phyloP scores from a whole-genome alignment of 306 rosid species.

The Pachyrhizus erosus region DNA sequence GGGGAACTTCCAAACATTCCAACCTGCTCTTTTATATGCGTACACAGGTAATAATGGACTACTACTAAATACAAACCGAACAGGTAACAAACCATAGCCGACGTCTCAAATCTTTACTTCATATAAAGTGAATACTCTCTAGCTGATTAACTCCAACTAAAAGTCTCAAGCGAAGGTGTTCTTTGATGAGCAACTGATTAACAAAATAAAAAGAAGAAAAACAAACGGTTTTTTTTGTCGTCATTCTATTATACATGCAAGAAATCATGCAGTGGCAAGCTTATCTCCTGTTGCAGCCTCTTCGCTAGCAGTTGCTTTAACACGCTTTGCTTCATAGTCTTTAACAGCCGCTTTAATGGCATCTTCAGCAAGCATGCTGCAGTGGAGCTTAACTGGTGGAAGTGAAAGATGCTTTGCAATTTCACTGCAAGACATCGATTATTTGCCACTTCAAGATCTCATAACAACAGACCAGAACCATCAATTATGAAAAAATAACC shows the following conservation, averaged over 20 bases:
- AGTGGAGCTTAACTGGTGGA: constrained; percentile 94
- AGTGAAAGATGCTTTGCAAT: constrained; percentile 93
- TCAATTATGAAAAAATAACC: constrained; percentile 23
- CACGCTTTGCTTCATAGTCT: constrained; percentile 73
- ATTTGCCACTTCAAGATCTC: constrained; percentile 1
- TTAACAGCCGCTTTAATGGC: constrained; percentile 97
- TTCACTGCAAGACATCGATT: constrained; percentile 58
- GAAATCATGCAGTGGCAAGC: constrained; percentile 51
- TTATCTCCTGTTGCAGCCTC: constrained; percentile 49
- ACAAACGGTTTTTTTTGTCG: constrained; percentile 20
- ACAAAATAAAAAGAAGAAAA: background rate
- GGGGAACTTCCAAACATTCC: background rate
- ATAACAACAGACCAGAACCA: background rate
- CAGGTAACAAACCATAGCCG: constrained; percentile 27
- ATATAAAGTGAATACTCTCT: constrained; percentile 1
- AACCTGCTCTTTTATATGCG: background rate
- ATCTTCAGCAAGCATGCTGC: constrained; percentile 99
- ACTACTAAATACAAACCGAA: background rate
- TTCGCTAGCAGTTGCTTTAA: constrained; percentile 36
- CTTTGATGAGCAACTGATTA: background rate
- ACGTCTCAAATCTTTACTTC: constrained; percentile 9
- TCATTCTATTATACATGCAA: background rate
- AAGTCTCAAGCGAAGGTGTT: background rate
- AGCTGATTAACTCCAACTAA: constrained; percentile 21
- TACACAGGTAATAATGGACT: background rate